Conservation (phyloP, 768 basidiomycete genomes). For the Leucosporidium creatinivorum region DNA sequence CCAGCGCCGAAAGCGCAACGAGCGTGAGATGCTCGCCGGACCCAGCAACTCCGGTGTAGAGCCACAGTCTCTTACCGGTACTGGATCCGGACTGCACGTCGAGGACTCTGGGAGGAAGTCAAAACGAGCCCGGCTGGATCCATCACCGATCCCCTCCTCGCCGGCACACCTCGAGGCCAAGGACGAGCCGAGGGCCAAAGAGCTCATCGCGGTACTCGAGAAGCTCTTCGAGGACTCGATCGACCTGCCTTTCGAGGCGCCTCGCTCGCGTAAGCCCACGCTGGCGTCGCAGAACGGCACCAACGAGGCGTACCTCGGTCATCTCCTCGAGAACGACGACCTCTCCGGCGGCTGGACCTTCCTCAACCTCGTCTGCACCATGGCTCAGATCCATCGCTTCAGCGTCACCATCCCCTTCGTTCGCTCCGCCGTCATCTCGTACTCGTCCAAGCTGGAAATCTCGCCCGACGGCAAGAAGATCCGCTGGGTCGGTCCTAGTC, state of each 20-base stretch:
- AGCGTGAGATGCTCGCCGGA: slow-evolving; percentile 5
- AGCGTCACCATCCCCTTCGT: slow-evolving; percentile 27
- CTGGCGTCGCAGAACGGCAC: not conserved
- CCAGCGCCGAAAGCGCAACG: not conserved
- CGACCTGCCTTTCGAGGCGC: not conserved
- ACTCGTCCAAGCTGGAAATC: slow-evolving; percentile 23
- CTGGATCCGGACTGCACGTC: slow-evolving; percentile 11
- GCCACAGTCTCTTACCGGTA: slow-evolving; percentile 14
- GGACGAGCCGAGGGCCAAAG: slow-evolving; percentile 1
- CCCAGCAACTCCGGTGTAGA: slow-evolving; percentile 29
- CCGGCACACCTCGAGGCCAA: not conserved
- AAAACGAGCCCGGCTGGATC: not conserved
- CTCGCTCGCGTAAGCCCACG: not conserved
- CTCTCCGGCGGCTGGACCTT: slow-evolving; percentile 28
- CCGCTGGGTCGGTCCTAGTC: slow-evolving; percentile 22
- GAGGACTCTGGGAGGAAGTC: not conserved
- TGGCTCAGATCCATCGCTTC: slow-evolving; percentile 24
- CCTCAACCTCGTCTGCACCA: slow-evolving; percentile 32
- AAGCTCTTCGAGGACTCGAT: slow-evolving; percentile 25
- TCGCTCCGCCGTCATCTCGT: slow-evolving; percentile 16
- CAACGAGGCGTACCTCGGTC: slow-evolving; percentile 29
- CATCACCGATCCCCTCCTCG: not conserved
- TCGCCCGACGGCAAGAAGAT: slow-evolving; percentile 16
- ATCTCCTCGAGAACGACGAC: slow-evolving; percentile 27
- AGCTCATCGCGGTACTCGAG: slow-evolving; percentile 21